phyloP scores from a whole-genome alignment of 169 alveolate genomes.

The Cryptosporidium viatorum region DNA sequence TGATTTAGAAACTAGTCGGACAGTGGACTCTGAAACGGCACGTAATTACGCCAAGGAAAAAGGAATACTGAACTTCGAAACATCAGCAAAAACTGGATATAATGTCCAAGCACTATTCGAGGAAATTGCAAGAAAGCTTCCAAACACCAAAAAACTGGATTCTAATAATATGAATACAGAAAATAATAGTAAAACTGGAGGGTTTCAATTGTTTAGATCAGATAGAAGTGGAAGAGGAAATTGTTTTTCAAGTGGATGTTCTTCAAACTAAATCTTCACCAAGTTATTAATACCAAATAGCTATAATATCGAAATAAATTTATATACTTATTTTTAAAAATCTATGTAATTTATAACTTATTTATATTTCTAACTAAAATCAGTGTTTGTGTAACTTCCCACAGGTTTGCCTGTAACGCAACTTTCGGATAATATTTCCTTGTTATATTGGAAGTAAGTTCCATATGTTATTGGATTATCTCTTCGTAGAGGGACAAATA shows the following conservation, averaged over 20 bases:
- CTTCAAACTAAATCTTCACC: neutral
- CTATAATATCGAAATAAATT: neutral
- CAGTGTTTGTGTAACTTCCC: constrained; percentile 43
- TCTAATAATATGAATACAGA: neutral
- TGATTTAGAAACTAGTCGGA: constrained; percentile 87
- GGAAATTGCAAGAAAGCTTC: constrained; percentile 80
- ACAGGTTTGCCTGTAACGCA: constrained; percentile 71
- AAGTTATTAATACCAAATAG: neutral
- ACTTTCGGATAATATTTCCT: constrained; percentile 48
- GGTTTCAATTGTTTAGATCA: constrained; percentile 65
- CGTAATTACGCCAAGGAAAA: constrained; percentile 89
- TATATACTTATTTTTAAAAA: neutral
- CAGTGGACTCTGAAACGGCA: constrained; percentile 88
- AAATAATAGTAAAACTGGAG: constrained; percentile 17
- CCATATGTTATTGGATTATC: constrained; percentile 72
- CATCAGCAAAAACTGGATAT: constrained; percentile 92
- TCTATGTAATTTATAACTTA: neutral
- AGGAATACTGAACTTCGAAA: constrained; percentile 88
- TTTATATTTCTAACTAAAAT: constrained; percentile 1
- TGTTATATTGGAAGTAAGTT: constrained; percentile 58
- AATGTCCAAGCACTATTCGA: constrained; percentile 89
- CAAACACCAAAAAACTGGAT: constrained; percentile 40
- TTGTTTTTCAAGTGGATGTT: constrained; percentile 11
- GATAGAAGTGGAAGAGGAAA: constrained; percentile 18
- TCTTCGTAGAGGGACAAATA: constrained; percentile 62